Percentiles rank a stretch among this genome's conserved stretches.
These are phyloP conservation scores for Botrytis squamosa DNA, from an alignment of 2,329 filamentous ascomycete species.

Conservation along the genomic window DNA sequence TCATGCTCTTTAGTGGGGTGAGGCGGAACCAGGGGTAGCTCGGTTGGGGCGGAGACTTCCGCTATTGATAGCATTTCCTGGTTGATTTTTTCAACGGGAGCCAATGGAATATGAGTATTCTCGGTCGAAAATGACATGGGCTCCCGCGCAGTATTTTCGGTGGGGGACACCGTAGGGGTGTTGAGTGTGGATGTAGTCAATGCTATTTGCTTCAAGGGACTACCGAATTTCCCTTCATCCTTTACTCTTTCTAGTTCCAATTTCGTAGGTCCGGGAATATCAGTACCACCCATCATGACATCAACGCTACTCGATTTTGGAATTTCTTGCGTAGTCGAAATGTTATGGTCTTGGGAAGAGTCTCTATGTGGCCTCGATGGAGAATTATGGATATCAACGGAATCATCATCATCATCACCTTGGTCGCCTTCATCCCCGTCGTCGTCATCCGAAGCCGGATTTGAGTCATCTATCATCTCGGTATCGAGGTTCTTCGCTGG, in stretches of 20 bases:
- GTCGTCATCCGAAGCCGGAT: slow-evolving; percentile 35
- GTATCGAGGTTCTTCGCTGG: slow-evolving; percentile 35
- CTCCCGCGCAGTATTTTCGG: slow-evolving; percentile 1
- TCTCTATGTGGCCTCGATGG: slow-evolving; percentile 35
- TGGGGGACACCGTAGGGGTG: slow-evolving; percentile 31
- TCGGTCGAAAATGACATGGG: not conserved
- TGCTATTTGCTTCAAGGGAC: slow-evolving; percentile 36
- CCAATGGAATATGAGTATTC: not conserved
- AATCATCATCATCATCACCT: slow-evolving; percentile 50
- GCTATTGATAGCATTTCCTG: slow-evolving; percentile 28
- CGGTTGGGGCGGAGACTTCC: slow-evolving; percentile 21
- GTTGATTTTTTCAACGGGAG: slow-evolving; percentile 22
- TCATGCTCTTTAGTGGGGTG: slow-evolving; percentile 26
- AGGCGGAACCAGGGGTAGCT: slow-evolving; percentile 29
- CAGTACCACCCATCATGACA: slow-evolving; percentile 27
- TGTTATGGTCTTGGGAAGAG: slow-evolving; percentile 25
- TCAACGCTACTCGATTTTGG: slow-evolving; percentile 24
- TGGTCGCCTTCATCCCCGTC: slow-evolving; percentile 36
- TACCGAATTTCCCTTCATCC: slow-evolving; percentile 32
- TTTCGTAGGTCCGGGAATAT: slow-evolving; percentile 21
- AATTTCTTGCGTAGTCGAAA: slow-evolving; percentile 15
- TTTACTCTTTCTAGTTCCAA: slow-evolving; percentile 25
- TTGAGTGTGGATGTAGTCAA: slow-evolving; percentile 34
- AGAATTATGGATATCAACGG: slow-evolving; percentile 35
- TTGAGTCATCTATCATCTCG: slow-evolving; percentile 39